A percentile compares a stretch with the other conserved stretches of the same genome.
These are phyloP conservation scores for Blastobotrys mokoenaii DNA, from an alignment of 805 yeast species.

Conservation along the genomic window DNA sequence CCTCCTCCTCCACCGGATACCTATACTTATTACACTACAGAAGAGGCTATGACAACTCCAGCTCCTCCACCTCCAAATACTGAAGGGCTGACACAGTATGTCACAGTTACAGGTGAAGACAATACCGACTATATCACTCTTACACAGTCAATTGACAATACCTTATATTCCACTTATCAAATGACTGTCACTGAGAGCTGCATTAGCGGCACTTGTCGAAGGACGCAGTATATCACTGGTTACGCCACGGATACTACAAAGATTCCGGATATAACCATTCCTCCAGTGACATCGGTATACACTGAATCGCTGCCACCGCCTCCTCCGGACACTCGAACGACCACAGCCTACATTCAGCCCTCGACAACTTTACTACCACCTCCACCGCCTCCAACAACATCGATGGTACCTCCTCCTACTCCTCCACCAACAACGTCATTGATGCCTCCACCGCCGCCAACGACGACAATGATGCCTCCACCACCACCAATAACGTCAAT, in stretches of 20 bases:
- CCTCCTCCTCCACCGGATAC: conserved; percentile 1
- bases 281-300: neutral
- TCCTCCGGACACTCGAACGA: conserved; percentile 3
- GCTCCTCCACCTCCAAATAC: conserved; percentile 3
- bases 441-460: conserved; percentile 1
- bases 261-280: neutral
- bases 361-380: neutral
- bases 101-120: neutral
- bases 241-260: neutral
- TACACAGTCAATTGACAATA: no score
- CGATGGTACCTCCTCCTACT: conserved; percentile 1
- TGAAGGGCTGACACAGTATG: neutral
- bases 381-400: neutral
- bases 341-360: neutral
- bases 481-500: conserved; percentile 2
- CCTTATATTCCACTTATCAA: no score
- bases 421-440: conserved; percentile 1
- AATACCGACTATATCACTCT: neutral
- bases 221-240: no score
- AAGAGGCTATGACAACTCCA: conserved; percentile 1
- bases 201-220: neutral
- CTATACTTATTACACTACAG: neutral
- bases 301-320: conserved; percentile 8
- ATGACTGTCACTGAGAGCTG: no score
- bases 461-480: neutral